Base-by-base conservation (phyloP, 176 grass and related monocot genomes). In the Paspalum notatum region DNA sequence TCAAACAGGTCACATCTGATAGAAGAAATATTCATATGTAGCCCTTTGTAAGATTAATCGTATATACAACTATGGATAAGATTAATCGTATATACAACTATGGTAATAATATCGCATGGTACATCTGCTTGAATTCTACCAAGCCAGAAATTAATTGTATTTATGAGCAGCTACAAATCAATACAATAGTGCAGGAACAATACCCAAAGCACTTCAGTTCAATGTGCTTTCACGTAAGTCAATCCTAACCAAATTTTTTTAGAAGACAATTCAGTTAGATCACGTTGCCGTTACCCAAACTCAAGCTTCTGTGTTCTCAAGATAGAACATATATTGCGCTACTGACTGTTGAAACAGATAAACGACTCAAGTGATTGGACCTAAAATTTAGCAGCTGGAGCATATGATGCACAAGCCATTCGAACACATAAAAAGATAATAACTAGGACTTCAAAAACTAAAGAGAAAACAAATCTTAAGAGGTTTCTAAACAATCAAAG, bases 1-100 rank as follows among this genome's bases (percentile, higher is more conserved):
- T 97, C 91, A 84, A 90, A 82, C 54, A 97, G 72, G 39, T 90
- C 89, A 80, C 94, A 97, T 66, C 94, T 97, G 85, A 27, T 9
- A 83, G 20, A 24, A 72, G 55, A 72, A 24, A 60, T 32, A 14
- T n/a, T 79, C 18, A 74, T 32, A 46, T 16, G 43, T 2, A 66
- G n/a, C 9, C 51, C 56, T 65, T 64, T 25, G 17, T 42, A 27
- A 6, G 57, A 73, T 71, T 66, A 22, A 62, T 58, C 26, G 46
- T 42, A 54, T 24, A 82, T n/a, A n/a, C n/a, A 68, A 69, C 8
- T 22, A n/a, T n/a, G n/a, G n/a, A n/a, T n/a, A n/a, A n/a, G n/a
- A n/a, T n/a, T n/a, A n/a, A n/a, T n/a, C n/a, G n/a, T n/a, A n/a
- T n/a, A n/a, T n/a, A 44, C 42, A 14, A 8, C 9, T 87, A 57